Evolutionary conservation across 257 asterid genomes (phyloP), one percentile per base, ranked within the genome.

Genomic region (Przewalskia tangutica): DNA sequence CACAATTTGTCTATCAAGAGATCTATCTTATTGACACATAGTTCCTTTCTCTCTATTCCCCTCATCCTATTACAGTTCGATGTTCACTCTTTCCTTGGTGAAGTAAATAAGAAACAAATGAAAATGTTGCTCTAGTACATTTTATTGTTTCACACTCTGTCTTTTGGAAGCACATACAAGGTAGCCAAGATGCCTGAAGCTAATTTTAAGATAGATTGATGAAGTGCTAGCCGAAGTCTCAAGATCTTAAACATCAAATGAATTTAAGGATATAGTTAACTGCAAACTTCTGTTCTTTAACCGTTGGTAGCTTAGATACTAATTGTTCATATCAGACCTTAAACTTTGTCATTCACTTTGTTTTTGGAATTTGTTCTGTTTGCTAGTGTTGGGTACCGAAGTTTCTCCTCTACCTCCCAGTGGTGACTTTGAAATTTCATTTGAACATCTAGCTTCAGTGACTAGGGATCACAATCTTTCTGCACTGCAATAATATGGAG

Each of bases 201-300:
- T 68, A 68, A 44, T 68, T 67, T 70, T n/a, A 46, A 18, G 36
- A 56, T 70, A 42, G 77, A 18, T 5, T 42, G 78, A 44, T 7
- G 13, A 70, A 42, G 36, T 44, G 40, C 40, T 70, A 44, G 58
- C 78, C 2, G 10, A 70, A 44, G 58, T 70, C 44, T 44, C 78
- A 70, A 44, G 18, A 18, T 70, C 58, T 70, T 18, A 32, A 70
- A 18, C 42, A 46, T 75, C 44, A 27, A 75, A 27, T 50, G 62
- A 50, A 75, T 75, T 73, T 50, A 27, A 75, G 46, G 80, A 71
- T n/a, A n/a, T n/a, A n/a, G n/a, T n/a, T n/a, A n/a, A n/a, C n/a
- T n/a, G n/a, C n/a, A n/a, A n/a, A n/a, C n/a, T n/a, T n/a, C n/a
- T n/a, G n/a, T n/a, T n/a, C n/a, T n/a, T n/a, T n/a, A n/a, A n/a